Percentiles rank a stretch among this genome's conserved stretches.
Evolutionary conservation across 495 filamentous ascomycete species (phyloP).

Genomic region (Neurospora hispaniola): DNA sequence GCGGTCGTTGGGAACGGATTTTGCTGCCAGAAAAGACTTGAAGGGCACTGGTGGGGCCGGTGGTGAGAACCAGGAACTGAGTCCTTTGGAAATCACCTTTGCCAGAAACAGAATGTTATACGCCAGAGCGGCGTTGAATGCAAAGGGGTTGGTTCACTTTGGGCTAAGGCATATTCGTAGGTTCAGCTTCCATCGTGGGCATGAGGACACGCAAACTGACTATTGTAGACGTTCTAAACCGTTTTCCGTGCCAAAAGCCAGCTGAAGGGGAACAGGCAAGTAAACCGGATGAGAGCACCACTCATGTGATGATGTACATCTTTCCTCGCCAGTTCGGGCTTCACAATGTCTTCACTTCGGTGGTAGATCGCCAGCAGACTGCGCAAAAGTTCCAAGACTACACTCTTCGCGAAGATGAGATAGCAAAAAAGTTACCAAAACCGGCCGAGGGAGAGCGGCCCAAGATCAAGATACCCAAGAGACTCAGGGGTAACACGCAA

Average conservation of each 20-base stretch:
- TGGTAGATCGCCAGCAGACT: slow-evolving; percentile 51
- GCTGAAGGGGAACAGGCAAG: not conserved
- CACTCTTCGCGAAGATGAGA: slow-evolving; percentile 74
- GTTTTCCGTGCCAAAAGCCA: slow-evolving; percentile 39
- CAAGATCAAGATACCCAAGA: slow-evolving; percentile 52
- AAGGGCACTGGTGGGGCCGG: not conserved
- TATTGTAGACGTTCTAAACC: slow-evolving; percentile 69
- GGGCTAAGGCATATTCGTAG: slow-evolving; percentile 72
- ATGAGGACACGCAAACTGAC: not conserved
- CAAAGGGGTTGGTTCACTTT: slow-evolving; percentile 54
- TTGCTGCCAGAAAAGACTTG: slow-evolving; percentile 6
- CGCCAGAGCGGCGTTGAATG: slow-evolving; percentile 57
- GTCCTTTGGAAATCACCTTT: slow-evolving; percentile 58
- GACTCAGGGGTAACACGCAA: slow-evolving; percentile 53
- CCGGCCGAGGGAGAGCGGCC: slow-evolving; percentile 6
- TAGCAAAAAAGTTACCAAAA: slow-evolving; percentile 32
- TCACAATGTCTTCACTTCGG: slow-evolving; percentile 79
- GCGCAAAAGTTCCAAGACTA: slow-evolving; percentile 69
- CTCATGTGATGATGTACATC: slow-evolving; percentile 80
- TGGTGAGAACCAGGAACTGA: slow-evolving; percentile 9
- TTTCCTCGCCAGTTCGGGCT: slow-evolving; percentile 86
- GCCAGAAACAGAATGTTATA: slow-evolving; percentile 82
- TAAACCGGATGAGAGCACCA: slow-evolving; percentile 42
- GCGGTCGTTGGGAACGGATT: not conserved
- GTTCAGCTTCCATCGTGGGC: no score